phyloP scores from a whole-genome alignment of 2,329 filamentous ascomycete genomes.

The Atkinsonella hypoxylon region DNA sequence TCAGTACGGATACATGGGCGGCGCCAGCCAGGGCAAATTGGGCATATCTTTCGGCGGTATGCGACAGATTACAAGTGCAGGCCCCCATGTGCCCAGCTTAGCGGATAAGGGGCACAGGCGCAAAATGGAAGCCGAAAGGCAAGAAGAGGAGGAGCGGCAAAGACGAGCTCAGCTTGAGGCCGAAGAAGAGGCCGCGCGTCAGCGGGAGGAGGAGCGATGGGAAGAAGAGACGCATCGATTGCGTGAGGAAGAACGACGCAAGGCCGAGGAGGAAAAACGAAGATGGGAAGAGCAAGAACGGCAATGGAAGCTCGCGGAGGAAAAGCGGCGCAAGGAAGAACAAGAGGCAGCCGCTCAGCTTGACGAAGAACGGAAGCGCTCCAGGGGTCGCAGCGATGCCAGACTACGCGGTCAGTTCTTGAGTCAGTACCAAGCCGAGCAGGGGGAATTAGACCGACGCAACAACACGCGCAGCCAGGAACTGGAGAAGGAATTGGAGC shows the following conservation, averaged over 20 bases:
- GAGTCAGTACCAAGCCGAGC: slow-evolving; percentile 73
- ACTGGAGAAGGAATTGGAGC: slow-evolving; percentile 60
- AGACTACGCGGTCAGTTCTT: slow-evolving; percentile 73
- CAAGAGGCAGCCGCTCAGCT: slow-evolving; percentile 57
- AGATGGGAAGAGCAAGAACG: slow-evolving; percentile 68
- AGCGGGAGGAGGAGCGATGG: slow-evolving; percentile 56
- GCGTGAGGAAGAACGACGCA: slow-evolving; percentile 47
- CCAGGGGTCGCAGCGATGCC: slow-evolving; percentile 51
- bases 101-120: slow-evolving; percentile 70
- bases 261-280: slow-evolving; percentile 55
- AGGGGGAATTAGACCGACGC: slow-evolving; percentile 20
- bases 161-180: slow-evolving; percentile 34
- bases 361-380: slow-evolving; percentile 52
- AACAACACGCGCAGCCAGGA: slow-evolving; percentile 51
- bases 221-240: slow-evolving; percentile 50
- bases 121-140: slow-evolving; percentile 48
- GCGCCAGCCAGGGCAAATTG: slow-evolving; percentile 89
- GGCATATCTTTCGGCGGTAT: slow-evolving; percentile 86
- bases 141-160: slow-evolving; percentile 40
- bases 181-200: slow-evolving; percentile 49
- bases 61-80: slow-evolving; percentile 79
- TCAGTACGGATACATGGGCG: slow-evolving; percentile 97
- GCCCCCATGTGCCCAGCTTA: slow-evolving; percentile 66
- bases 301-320: slow-evolving; percentile 67
- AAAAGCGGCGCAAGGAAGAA: slow-evolving; percentile 59